Conservation (phyloP, 192 early-diverging fungal genomes). For the Podila verticillata region DNA sequence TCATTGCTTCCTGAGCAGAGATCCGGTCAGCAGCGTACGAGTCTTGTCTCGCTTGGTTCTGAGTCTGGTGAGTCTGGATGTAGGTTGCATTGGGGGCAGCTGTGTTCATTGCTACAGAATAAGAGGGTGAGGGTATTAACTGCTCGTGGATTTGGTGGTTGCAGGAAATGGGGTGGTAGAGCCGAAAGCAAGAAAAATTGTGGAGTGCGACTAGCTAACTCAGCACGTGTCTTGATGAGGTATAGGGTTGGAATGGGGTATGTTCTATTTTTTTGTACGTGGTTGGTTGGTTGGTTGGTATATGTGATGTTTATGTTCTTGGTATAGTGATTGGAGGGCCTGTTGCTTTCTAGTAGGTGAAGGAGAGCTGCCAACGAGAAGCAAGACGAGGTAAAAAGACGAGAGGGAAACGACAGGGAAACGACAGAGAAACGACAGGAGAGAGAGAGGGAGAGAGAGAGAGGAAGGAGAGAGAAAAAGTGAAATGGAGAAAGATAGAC, state of each 20-base stretch:
- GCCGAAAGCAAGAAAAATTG: background rate
- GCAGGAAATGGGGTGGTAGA: no score
- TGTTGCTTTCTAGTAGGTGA: background rate
- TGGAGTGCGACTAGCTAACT: background rate
- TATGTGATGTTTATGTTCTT: background rate
- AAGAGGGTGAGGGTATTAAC: background rate
- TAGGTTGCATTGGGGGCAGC: slow-evolving; percentile 20
- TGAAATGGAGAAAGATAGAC: background rate
- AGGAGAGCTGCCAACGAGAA: background rate
- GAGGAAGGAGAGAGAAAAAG: background rate
- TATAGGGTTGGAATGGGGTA: background rate
- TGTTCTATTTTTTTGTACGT: slow-evolving; percentile 3
- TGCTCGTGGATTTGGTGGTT: no score
- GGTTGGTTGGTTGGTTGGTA: background rate
- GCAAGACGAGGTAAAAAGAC: background rate
- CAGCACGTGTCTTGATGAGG: background rate
- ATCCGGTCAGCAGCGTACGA: slow-evolving; percentile 23
- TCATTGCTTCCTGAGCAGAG: slow-evolving; percentile 50
- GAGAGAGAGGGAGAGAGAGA: background rate
- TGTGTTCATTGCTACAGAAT: slow-evolving; percentile 29
- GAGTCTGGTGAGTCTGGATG: background rate
- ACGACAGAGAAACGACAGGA: background rate
- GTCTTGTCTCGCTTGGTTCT: slow-evolving; percentile 7
- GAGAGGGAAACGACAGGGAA: background rate
- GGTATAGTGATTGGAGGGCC: background rate